Evolutionary conservation across 768 basidiomycete species (phyloP), one percentile per base, ranked within the genome.

Genomic region (Lyophyllum atratum): DNA sequence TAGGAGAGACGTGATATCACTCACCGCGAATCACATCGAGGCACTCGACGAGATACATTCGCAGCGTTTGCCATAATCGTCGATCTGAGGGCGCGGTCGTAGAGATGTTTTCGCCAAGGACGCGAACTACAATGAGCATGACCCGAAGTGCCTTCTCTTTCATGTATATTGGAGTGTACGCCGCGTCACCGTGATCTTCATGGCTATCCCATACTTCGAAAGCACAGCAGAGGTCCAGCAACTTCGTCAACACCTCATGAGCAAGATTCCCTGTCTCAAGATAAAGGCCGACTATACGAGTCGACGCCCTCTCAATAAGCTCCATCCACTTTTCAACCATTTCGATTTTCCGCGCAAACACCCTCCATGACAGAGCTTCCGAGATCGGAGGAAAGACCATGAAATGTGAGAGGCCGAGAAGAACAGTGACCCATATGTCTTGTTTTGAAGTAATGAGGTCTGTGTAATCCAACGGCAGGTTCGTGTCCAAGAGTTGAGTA

Each of bases 141-240:
- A 79, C 77, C 26, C 72, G 63, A 19, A 78, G 70, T 3, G 81
- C 76, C 57, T 75, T 80, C 31, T 76, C 71, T 64, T 78, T 82
- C 60, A 92, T 68, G 2, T 72, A 69, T 4, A 65, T 66, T 0
- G 90, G 87, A 12, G 76, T 73, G 25, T 79, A 66, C 15, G 67
- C 78, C 21, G 74, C 74, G 47, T 77, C 69, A 22, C 59, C 63
- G n/a, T 69, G 60, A 21, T 74, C 72, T 42, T 75, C 72, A n/a
- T 72, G 74, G 49, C 82, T 81, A 31, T 78, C 66, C 85, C 89
- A 91, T 29, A 78, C 68, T 58, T 87, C 86, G 33, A 89, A 72
- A 1, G 78, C 76, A 51, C 76, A 67, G 64, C 81, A 84, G 28
- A 90, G 74, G 37, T 78, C 77, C 11, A 88, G 64, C 42, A 90